Conservation (phyloP, 2,329 filamentous ascomycete species). For the Cordyceps fumosorosea region DNA sequence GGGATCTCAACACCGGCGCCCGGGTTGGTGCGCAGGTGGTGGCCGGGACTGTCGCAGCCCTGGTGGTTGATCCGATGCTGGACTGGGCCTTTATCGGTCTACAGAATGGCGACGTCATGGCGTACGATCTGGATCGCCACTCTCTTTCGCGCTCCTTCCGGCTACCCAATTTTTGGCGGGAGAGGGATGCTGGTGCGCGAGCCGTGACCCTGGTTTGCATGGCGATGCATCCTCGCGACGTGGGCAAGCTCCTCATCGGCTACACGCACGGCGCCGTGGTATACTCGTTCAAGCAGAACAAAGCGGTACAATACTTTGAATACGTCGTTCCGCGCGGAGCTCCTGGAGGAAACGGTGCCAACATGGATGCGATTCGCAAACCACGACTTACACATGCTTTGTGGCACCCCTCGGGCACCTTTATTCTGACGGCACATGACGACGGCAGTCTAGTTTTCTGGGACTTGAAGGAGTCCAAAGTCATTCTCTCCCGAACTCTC, state of each 20-base stretch:
- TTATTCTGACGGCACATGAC: constrained; percentile 79
- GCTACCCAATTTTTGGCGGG: constrained; percentile 81
- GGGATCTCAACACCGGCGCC: constrained; percentile 66
- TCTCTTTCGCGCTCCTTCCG: constrained; percentile 63
- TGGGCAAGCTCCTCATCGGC: constrained; percentile 85
- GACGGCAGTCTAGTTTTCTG: constrained; percentile 90
- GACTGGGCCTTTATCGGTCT: constrained; percentile 89
- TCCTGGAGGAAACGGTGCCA: constrained; percentile 68
- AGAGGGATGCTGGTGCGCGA: constrained; percentile 61
- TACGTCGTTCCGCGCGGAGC: constrained; percentile 78
- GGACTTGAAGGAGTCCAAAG: constrained; percentile 82
- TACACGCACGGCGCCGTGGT: constrained; percentile 82
- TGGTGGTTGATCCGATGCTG: constrained; percentile 81
- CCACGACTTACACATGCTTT: constrained; percentile 75
- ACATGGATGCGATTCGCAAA: constrained; percentile 54
- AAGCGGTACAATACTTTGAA: constrained; percentile 69
- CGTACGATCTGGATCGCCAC: constrained; percentile 88
- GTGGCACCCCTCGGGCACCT: constrained; percentile 94
- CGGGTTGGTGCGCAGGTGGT: constrained; percentile 65
- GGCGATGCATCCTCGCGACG: constrained; percentile 82
- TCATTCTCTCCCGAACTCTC: constrained; percentile 77
- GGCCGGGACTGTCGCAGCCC: constrained; percentile 64
- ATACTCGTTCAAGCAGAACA: constrained; percentile 92
- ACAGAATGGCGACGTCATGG: constrained; percentile 75
- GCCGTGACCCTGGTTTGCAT: constrained; percentile 62